Base-by-base conservation (phyloP, 2,329 filamentous ascomycete genomes). In the Aquanectria penicillioides region DNA sequence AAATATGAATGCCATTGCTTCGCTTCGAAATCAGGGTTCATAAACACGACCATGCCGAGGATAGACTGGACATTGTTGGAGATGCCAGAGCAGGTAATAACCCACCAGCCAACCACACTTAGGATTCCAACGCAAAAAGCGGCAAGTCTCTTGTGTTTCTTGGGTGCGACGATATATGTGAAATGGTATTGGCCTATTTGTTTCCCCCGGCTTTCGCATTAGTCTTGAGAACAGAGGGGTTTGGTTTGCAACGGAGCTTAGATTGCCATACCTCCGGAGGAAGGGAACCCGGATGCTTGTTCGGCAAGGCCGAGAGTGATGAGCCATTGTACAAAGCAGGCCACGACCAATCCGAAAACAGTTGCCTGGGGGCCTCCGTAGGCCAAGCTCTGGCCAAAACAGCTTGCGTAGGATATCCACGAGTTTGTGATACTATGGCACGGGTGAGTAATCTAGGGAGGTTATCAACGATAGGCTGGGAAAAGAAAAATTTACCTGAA, bases 71-170 rank as follows among this genome's bases (percentile, higher is more conserved):
- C 60, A 8, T 57, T 58, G 22, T 59, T 59, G 13, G 62, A 66
- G 18, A 66, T 56, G 10, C 64, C 64, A 5, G 62, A 66, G 51
- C 62, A 66, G 9, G 64, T 65, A 9, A 66, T 60, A 3, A 66
- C 55, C 54, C 53, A 61, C 64, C 63, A 64, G 2, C 56, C 63
- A 17, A 64, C n/a, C 8, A 64, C 50, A 31, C 52, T 62, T 13
- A 63, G 36, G 6, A 44, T 44, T 1, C 62, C 63, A 13, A 66
- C 59, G 3, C 18, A 38, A 29, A 60, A 66, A 8, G 61, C 59
- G 9, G 59, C 59, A 15, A 66, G 57, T 29, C 48, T 41, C 13
- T 44, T 33, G 31, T 62, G 46, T 31, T 66, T 64, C 15, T 66
- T 33, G 13, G 50, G 50, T 7, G 58, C 59, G 3, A 66, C 22